Conservation (phyloP, 345 rosid genomes). For the Gossypium anomalum region DNA sequence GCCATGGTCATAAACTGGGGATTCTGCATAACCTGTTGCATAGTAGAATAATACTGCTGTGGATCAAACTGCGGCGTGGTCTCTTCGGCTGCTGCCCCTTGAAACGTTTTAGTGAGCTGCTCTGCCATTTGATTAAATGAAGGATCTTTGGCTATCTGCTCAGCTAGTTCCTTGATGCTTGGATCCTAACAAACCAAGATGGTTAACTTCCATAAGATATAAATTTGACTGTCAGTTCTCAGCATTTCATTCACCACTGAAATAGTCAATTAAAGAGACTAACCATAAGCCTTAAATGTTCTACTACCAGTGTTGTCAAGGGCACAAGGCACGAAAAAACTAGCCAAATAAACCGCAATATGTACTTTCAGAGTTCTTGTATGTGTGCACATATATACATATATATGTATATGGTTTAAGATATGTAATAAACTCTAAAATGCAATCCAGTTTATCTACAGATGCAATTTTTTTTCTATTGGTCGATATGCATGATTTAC, state of each 20-base stretch:
- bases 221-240: background rate
- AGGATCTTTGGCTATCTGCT: constrained; percentile 93
- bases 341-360: too few relatives aligned
- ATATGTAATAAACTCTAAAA: too few relatives aligned
- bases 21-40: constrained; percentile 98
- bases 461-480: too few relatives aligned
- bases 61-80: constrained; percentile 64
- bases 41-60: constrained; percentile 68
- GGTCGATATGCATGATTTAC: too few relatives aligned
- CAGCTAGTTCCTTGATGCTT: constrained; percentile 85
- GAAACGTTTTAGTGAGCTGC: constrained; percentile 82
- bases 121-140: constrained; percentile 93
- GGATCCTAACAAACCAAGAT: constrained; percentile 59
- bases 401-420: too few relatives aligned
- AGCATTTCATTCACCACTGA: background rate
- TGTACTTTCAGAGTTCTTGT: too few relatives aligned
- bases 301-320: background rate
- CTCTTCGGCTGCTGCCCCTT: constrained; percentile 50
- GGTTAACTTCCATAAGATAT: background rate
- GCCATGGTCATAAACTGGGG: constrained; percentile 97
- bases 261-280: background rate
- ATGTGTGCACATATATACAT: too few relatives aligned
- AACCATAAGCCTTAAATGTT: background rate
- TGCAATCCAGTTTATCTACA: too few relatives aligned
- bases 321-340: background rate